Conservation (phyloP, 257 asterid species). For the Petunia secreta region DNA sequence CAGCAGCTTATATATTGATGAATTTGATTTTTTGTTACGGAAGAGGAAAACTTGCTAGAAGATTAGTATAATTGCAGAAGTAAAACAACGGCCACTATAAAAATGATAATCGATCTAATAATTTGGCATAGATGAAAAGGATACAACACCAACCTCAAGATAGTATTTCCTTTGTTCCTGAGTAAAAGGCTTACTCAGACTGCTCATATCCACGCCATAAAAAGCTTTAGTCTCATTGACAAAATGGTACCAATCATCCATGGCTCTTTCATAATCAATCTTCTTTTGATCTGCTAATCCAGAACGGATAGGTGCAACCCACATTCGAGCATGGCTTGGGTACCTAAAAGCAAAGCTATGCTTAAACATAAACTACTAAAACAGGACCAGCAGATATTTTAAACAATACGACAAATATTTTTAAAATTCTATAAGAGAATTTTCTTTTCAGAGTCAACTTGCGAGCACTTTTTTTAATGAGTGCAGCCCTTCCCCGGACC, state of each 20-base stretch:
- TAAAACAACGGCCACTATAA: background rate
- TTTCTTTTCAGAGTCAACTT: background rate
- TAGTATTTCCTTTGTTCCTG: conserved; percentile 83
- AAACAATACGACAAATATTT: background rate
- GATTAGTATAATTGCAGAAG: background rate
- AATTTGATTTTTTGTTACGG: background rate
- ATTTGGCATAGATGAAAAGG: background rate
- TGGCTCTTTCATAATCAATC: conserved; percentile 63
- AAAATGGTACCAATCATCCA: conserved; percentile 78
- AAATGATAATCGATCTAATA: background rate
- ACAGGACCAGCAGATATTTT: background rate
- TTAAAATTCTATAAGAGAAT: background rate
- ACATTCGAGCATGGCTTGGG: conserved; percentile 97
- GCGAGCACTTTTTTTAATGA: background rate
- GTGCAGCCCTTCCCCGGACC: no score
- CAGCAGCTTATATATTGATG: background rate
- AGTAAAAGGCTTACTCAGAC: conserved; percentile 64
- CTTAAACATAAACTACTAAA: background rate
- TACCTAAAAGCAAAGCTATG: conserved; percentile 60
- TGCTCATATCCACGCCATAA: conserved; percentile 94
- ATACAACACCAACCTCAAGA: conserved; percentile 63
- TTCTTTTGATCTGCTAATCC: conserved; percentile 68
- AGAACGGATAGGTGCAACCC: conserved; percentile 89
- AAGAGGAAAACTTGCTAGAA: background rate
- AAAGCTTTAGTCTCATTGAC: conserved; percentile 57